Percentiles rank a stretch among this genome's conserved stretches.
phyloP scores from a whole-genome alignment of 2,329 filamentous ascomycete genomes.

The Microsporum canis region DNA sequence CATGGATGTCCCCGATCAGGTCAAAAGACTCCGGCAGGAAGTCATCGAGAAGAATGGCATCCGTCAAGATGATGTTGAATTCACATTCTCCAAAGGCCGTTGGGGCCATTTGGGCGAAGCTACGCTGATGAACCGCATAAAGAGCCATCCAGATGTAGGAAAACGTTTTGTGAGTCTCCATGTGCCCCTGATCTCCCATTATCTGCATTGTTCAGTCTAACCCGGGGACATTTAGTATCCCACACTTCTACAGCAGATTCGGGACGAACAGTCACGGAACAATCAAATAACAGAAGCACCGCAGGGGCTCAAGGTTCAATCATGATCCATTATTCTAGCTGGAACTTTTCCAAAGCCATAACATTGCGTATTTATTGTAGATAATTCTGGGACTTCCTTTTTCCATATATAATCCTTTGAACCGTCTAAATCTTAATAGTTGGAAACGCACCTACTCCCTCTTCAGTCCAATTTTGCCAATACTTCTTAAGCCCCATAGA shows the following conservation, averaged over 20 bases:
- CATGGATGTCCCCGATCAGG: constrained; percentile 55
- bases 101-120: constrained; percentile 65
- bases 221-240: constrained; percentile 41
- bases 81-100: constrained; percentile 64
- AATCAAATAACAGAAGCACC: constrained; percentile 13
- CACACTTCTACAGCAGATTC: constrained; percentile 43
- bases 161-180: constrained; percentile 49
- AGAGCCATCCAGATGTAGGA: constrained; percentile 78
- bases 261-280: constrained; percentile 43
- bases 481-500: constrained; percentile 16
- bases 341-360: background rate
- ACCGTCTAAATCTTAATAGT: background rate
- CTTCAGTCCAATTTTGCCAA: constrained; percentile 42
- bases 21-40: constrained; percentile 50
- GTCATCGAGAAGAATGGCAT: constrained; percentile 47
- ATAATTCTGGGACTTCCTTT: background rate
- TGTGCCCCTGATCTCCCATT: constrained; percentile 7
- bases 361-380: background rate
- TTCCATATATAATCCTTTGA: background rate
- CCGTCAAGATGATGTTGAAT: constrained; percentile 65
- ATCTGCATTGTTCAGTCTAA: constrained; percentile 2
- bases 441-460: constrained; percentile 5
- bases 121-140: constrained; percentile 70
- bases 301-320: constrained; percentile 7
- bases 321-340: background rate